Percentiles rank a stretch among this genome's conserved stretches.
Evolutionary conservation across 2,329 filamentous ascomycete species (phyloP).

Genomic region (Hirsutella minnesotensis): DNA sequence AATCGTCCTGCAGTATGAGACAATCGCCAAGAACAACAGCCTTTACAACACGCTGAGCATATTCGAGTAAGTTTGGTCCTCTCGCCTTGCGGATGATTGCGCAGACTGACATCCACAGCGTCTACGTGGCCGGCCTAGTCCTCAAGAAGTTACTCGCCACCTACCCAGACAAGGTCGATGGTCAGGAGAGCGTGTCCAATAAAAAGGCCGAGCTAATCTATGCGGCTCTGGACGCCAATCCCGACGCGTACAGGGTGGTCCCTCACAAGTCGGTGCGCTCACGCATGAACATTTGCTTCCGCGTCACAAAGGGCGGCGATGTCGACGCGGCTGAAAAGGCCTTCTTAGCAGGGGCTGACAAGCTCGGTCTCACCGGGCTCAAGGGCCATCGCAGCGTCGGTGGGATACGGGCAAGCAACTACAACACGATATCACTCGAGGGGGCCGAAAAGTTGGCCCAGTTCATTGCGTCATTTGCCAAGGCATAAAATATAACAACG

Average conservation of each 20-base stretch:
- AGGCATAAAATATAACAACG: constrained; percentile 16
- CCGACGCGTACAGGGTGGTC: constrained; percentile 64
- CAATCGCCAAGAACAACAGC: constrained; percentile 82
- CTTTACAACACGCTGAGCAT: constrained; percentile 94
- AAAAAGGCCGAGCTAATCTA: constrained; percentile 73
- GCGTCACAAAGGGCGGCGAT: constrained; percentile 48
- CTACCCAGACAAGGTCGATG: constrained; percentile 58
- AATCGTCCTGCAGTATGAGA: constrained; percentile 71
- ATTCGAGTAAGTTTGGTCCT: constrained; percentile 51
- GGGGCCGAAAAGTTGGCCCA: constrained; percentile 55
- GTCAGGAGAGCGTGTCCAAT: constrained; percentile 62
- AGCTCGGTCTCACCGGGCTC: constrained; percentile 59
- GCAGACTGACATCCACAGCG: constrained; percentile 30
- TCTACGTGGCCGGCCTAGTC: constrained; percentile 84
- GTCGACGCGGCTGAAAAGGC: constrained; percentile 62
- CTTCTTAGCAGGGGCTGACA: constrained; percentile 64
- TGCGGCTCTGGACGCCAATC: constrained; percentile 58
- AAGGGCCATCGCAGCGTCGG: constrained; percentile 85
- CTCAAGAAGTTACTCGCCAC: constrained; percentile 60
- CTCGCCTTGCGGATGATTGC: neutral
- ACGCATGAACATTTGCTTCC: constrained; percentile 93
- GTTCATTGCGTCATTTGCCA: constrained; percentile 47
- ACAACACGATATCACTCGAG: constrained; percentile 67
- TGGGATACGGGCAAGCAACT: constrained; percentile 78
- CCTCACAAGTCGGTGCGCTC: constrained; percentile 66